These are phyloP conservation scores for Candida sojae DNA, from an alignment of 1,139 yeast genomes.

Conservation along the genomic window DNA sequence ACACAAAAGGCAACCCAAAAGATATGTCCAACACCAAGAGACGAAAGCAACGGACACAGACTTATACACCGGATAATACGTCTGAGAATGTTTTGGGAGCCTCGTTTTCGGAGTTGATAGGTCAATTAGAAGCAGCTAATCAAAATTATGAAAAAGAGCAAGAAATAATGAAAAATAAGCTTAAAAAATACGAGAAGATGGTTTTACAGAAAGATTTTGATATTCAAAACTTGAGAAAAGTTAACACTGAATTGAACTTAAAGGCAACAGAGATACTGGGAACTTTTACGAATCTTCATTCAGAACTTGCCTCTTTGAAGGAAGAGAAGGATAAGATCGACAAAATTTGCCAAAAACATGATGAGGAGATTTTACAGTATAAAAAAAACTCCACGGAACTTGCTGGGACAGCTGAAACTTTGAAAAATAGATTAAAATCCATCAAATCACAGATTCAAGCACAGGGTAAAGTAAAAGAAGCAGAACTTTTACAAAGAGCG, in stretches of 20 bases:
- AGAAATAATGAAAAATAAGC: background rate
- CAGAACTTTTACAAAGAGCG: constrained; percentile 7
- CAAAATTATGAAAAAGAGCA: background rate
- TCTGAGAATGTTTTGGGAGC: background rate
- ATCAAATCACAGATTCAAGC: constrained; percentile 2
- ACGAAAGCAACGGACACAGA: background rate
- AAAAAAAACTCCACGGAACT: background rate
- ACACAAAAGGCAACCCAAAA: background rate
- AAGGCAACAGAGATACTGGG: background rate
- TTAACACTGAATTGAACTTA: background rate
- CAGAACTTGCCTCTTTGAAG: background rate
- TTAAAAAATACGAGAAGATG: background rate
- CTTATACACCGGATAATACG: background rate
- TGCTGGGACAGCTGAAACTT: background rate
- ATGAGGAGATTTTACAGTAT: background rate
- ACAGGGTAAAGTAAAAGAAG: constrained; percentile 7
- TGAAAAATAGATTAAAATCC: background rate
- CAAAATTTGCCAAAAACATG: background rate
- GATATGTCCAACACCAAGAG: background rate
- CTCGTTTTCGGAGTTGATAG: constrained; percentile 1
- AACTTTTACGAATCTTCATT: background rate
- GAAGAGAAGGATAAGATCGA: background rate
- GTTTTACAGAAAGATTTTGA: background rate
- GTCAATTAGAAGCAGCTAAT: constrained; percentile 1
- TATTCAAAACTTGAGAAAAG: background rate